Conservation (phyloP, 768 basidiomycete genomes). For the Xerocomus brunneocitrinus region DNA sequence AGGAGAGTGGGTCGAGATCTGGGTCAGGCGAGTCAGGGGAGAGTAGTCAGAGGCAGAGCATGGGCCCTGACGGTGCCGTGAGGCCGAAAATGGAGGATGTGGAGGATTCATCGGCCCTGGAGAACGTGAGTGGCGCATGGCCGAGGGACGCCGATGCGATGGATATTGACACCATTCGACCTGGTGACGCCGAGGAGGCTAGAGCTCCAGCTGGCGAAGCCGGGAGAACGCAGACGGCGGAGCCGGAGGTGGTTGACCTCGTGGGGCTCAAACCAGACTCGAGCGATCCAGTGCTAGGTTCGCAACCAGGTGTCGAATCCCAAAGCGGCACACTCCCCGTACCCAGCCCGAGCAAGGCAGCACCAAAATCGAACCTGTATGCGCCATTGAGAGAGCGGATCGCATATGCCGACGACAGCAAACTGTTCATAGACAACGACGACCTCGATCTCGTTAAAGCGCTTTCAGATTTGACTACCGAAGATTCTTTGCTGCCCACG, state of each 20-base stretch:
- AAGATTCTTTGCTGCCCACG: slow-evolving; percentile 13
- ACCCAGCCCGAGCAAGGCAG: slow-evolving; percentile 33
- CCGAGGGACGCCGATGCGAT: slow-evolving; percentile 25
- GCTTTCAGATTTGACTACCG: slow-evolving; percentile 37
- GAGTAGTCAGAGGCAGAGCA: slow-evolving; percentile 32
- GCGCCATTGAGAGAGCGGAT: slow-evolving; percentile 58
- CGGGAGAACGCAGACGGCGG: slow-evolving; percentile 20
- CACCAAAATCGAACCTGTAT: slow-evolving; percentile 42
- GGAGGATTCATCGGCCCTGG: slow-evolving; percentile 49
- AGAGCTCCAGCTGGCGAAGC: not conserved
- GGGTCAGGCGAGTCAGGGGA: slow-evolving; percentile 33
- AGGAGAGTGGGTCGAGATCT: slow-evolving; percentile 28
- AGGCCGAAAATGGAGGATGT: slow-evolving; percentile 52
- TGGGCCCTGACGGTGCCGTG: slow-evolving; percentile 24
- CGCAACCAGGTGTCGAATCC: slow-evolving; percentile 37
- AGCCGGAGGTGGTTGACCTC: slow-evolving; percentile 24
- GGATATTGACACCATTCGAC: slow-evolving; percentile 30
- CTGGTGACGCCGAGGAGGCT: slow-evolving; percentile 28
- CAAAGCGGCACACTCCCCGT: slow-evolving; percentile 21
- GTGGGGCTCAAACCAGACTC: slow-evolving; percentile 53
- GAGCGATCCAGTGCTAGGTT: slow-evolving; percentile 47
- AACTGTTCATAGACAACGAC: slow-evolving; percentile 52
- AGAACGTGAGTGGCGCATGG: slow-evolving; percentile 18
- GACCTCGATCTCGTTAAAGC: slow-evolving; percentile 49
- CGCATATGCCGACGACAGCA: slow-evolving; percentile 39